Conservation (phyloP, 1,284 basidiomycete species). For the Spongispora temasekensis region DNA sequence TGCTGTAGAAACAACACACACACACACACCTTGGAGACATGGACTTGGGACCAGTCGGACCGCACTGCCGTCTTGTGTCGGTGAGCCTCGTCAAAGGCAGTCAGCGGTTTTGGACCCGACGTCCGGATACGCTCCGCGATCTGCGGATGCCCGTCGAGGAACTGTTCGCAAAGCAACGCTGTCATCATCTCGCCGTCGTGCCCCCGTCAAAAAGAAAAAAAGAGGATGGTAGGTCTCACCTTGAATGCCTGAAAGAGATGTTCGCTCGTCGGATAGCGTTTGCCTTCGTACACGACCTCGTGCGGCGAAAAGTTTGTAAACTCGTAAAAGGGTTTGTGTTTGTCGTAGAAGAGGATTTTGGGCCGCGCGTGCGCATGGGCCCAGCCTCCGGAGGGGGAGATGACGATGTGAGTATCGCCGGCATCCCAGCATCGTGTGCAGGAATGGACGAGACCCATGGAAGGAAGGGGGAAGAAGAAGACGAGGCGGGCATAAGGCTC, state of each 20-base stretch:
- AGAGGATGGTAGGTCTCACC: slow-evolving; percentile 32
- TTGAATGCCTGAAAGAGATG: slow-evolving; percentile 72
- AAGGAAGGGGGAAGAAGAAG: background rate
- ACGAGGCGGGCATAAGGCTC: background rate
- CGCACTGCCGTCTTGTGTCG: slow-evolving; percentile 32
- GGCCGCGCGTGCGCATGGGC: slow-evolving; percentile 28
- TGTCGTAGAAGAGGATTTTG: slow-evolving; percentile 59
- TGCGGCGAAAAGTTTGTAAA: slow-evolving; percentile 69
- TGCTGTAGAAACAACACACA: no score
- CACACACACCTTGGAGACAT: slow-evolving; percentile 30
- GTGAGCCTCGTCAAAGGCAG: slow-evolving; percentile 39
- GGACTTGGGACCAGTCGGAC: slow-evolving; percentile 35
- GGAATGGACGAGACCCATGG: slow-evolving; percentile 22
- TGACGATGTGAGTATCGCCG: slow-evolving; percentile 31
- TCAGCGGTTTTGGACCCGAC: slow-evolving; percentile 29
- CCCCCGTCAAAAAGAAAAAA: no score
- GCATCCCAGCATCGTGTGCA: slow-evolving; percentile 30
- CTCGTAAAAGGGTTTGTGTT: slow-evolving; percentile 59
- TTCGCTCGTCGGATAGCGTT: slow-evolving; percentile 63
- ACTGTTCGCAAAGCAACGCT: slow-evolving; percentile 18
- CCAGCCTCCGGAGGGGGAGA: slow-evolving; percentile 25
- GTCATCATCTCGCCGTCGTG: background rate
- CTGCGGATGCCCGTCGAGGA: slow-evolving; percentile 32
- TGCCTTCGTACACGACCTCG: slow-evolving; percentile 56
- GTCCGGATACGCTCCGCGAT: slow-evolving; percentile 38